Evolutionary conservation across 2,329 filamentous ascomycete species (phyloP).

Genomic region (Boeremia lycopersici): DNA sequence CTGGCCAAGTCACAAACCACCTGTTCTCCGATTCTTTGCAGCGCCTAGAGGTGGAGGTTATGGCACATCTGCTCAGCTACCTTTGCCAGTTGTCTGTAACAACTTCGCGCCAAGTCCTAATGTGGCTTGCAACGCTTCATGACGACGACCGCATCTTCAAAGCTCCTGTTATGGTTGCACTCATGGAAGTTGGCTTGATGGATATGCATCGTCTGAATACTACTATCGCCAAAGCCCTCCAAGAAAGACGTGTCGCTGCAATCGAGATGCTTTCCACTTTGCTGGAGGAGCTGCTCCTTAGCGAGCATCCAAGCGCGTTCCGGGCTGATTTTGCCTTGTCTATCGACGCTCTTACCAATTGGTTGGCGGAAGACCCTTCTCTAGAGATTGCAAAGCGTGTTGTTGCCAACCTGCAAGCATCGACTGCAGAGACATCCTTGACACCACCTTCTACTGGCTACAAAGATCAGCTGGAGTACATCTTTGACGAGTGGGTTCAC

Average conservation of each 20-base stretch:
- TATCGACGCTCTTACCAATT: slow-evolving; percentile 78
- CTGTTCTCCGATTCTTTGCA: slow-evolving; percentile 62
- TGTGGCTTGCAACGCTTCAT: slow-evolving; percentile 58
- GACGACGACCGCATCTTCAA: slow-evolving; percentile 67
- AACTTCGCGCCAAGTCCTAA: slow-evolving; percentile 60
- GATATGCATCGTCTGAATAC: slow-evolving; percentile 64
- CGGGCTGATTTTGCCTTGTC: slow-evolving; percentile 86
- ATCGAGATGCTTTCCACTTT: slow-evolving; percentile 81
- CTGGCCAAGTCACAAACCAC: slow-evolving; percentile 61
- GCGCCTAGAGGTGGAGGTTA: slow-evolving; percentile 66
- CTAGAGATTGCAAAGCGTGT: slow-evolving; percentile 72
- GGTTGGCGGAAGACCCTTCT: slow-evolving; percentile 76
- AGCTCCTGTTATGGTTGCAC: slow-evolving; percentile 63
- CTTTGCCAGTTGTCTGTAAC: slow-evolving; percentile 66
- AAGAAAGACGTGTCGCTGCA: slow-evolving; percentile 71
- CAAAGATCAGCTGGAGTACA: slow-evolving; percentile 87
- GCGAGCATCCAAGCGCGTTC: slow-evolving; percentile 76
- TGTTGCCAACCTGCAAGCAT: slow-evolving; percentile 66
- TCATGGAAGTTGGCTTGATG: slow-evolving; percentile 65
- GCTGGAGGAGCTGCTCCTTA: slow-evolving; percentile 78
- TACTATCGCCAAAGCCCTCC: slow-evolving; percentile 74
- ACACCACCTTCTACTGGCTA: slow-evolving; percentile 65
- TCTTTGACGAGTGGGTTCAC: slow-evolving; percentile 94
- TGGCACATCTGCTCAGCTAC: slow-evolving; percentile 65
- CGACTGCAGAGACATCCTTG: slow-evolving; percentile 59